These are phyloP conservation scores for Rhodotorula glutinis DNA, from an alignment of 1,284 basidiomycete species.

Conservation along the genomic window DNA sequence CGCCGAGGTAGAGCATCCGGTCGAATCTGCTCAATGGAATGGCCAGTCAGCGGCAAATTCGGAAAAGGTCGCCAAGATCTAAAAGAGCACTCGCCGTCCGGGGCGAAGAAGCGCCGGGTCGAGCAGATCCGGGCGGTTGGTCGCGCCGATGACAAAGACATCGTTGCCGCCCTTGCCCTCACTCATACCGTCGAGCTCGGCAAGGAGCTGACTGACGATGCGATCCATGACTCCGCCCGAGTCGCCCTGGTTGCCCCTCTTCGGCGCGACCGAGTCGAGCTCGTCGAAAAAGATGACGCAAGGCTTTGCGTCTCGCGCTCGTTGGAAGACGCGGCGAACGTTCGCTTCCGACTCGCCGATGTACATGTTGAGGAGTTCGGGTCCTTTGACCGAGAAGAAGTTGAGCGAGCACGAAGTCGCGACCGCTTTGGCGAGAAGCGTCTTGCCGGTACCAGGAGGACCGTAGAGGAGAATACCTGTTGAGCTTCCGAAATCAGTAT, in stretches of 20 bases:
- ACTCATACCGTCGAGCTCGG: slow-evolving; percentile 53
- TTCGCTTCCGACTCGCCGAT: slow-evolving; percentile 54
- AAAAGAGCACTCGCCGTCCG: slow-evolving; percentile 46
- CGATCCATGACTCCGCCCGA: slow-evolving; percentile 54
- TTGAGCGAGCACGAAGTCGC: slow-evolving; percentile 53
- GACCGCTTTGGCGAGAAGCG: slow-evolving; percentile 53
- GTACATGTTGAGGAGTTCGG: slow-evolving; percentile 54
- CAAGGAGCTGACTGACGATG: slow-evolving; percentile 52
- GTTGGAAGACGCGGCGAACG: slow-evolving; percentile 52
- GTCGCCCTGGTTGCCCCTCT: slow-evolving; percentile 53
- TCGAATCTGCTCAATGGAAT: slow-evolving; percentile 69
- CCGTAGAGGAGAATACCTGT: slow-evolving; percentile 58
- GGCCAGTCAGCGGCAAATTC: background rate
- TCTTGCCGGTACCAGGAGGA: slow-evolving; percentile 53
- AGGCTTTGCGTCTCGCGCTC: slow-evolving; percentile 52
- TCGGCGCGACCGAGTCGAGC: slow-evolving; percentile 53
- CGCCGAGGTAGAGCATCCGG: slow-evolving; percentile 90
- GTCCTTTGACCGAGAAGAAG: slow-evolving; percentile 54
- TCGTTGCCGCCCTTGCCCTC: slow-evolving; percentile 48
- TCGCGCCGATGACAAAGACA: slow-evolving; percentile 54
- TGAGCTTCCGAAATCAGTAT: no score
- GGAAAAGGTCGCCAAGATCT: no score
- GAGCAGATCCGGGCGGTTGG: slow-evolving; percentile 52
- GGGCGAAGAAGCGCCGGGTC: slow-evolving; percentile 52
- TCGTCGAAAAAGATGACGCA: slow-evolving; percentile 55